Conservation (phyloP, 129 eudicot genomes). For the Calendula officinalis region DNA sequence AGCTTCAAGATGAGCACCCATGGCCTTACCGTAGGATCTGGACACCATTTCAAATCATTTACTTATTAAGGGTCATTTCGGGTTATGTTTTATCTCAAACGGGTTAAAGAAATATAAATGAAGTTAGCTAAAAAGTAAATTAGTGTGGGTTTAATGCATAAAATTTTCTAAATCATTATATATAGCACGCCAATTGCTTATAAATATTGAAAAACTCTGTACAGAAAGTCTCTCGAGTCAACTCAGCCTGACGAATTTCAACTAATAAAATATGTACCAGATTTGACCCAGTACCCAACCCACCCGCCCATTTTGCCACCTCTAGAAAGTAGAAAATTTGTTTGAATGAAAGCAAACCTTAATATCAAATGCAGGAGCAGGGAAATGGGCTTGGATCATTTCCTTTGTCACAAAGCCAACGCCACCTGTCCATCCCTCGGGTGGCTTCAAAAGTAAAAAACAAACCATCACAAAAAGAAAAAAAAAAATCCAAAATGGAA, state of each 20-base stretch:
- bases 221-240: not conserved
- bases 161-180: not conserved
- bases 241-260: not conserved
- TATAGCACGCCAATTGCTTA: not conserved
- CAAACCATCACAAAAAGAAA: not conserved
- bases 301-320: not conserved
- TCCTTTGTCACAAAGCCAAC: constrained; percentile 49
- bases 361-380: constrained; percentile 46
- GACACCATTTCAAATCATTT: not conserved
- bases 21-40: constrained; percentile 55
- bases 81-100: not conserved
- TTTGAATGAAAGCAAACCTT: constrained; percentile 31
- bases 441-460: constrained; percentile 39
- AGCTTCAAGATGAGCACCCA: constrained; percentile 46
- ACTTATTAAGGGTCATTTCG: not conserved
- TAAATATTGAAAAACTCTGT: not conserved
- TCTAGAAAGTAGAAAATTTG: not conserved
- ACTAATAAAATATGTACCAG: too few relatives aligned
- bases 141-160: not conserved
- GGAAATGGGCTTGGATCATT: constrained; percentile 46
- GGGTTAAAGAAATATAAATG: not conserved
- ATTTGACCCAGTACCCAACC: too few relatives aligned
- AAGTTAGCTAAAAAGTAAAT: too few relatives aligned
- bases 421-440: constrained; percentile 56
- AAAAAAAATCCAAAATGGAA: not conserved